Conservation (phyloP, 148 eudicot species). For the Camellia japonica region DNA sequence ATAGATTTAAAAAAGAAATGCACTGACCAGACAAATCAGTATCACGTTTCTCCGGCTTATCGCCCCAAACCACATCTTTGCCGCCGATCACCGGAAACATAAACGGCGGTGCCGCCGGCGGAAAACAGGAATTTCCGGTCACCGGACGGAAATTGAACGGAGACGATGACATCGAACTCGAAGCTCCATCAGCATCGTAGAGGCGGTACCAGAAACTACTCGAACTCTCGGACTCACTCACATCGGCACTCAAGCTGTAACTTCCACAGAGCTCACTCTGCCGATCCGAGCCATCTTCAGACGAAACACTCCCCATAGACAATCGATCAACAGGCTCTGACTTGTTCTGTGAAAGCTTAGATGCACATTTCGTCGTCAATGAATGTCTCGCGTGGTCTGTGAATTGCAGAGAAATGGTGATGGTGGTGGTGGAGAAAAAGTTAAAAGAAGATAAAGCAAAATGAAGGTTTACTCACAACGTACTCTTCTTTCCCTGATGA, state of each 20-base stretch:
- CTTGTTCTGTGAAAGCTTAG: neutral
- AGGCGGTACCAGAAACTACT: conserved; percentile 15
- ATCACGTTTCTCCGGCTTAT: conserved; percentile 33
- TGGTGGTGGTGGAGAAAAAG: conserved; percentile 3
- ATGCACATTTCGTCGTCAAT: neutral
- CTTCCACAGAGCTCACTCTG: conserved; percentile 24
- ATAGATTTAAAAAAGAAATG: neutral
- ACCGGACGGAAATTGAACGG: conserved; percentile 7
- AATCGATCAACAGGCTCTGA: neutral
- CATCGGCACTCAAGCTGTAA: conserved; percentile 31
- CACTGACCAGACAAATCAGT: conserved; percentile 57
- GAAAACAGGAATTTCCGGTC: neutral
- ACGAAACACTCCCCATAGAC: conserved; percentile 22
- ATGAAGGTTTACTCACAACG: neutral
- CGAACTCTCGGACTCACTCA: conserved; percentile 31
- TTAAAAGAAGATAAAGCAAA: conserved; percentile 8
- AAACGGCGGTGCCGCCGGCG: conserved; percentile 17
- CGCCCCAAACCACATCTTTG: conserved; percentile 60
- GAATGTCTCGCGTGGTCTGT: neutral
- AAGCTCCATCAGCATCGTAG: conserved; percentile 5
- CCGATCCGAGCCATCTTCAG: conserved; percentile 19
- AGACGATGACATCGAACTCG: conserved; percentile 22
- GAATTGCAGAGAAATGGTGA: neutral
- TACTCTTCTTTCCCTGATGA: neutral
- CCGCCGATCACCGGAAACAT: conserved; percentile 23